Base-by-base conservation (phyloP, 2,329 filamentous ascomycete species). In the Aureobasidium subglaciale region DNA sequence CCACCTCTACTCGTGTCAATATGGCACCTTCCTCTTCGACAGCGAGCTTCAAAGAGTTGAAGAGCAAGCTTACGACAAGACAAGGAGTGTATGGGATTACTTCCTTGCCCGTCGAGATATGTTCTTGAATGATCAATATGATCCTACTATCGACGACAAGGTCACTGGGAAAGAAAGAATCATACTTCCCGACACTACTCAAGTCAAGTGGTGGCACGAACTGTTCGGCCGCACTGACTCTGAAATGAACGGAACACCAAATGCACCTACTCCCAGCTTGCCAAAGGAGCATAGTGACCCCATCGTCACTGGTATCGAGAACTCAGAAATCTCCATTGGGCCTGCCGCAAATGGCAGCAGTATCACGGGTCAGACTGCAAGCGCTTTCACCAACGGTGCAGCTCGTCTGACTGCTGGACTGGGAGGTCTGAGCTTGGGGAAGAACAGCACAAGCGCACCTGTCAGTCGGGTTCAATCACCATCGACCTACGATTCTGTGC, bases 11-110 rank as follows among this genome's bases (percentile, higher is more conserved):
- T 92, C 92, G 0, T 96, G 91, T 62, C 93, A 99, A 68, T 99
- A 96, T 61, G 93, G 93, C 42, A 96, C 92, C 0, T 99, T 99
- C 68, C 78, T 99, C 5, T 96, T 88, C 71, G 96, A 99, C 72
- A 95, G 84, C 56, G 93, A 99, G 69, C 93, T 90, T 65, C 88
- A 96, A 64, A 82, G 15, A 35, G 46, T 53, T 9, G 48, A 60
- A 29, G 56, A 48, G n/a, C 34, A 45, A 16, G 53, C 48, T 3
- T 46, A 35, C 15, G 56, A 60, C 49, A 62, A 54, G 41, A 68
- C 38, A 87, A 93, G 40, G 84, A 90, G 63, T 20, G 93, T 96
- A 1, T 99, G 93, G 93, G 87, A 93, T 62, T 96, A 97, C 68
- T 97, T 99, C 70, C 75, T 97, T 7, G 84, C 87, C 40, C 83